Conservation (phyloP, 257 asterid species). For the Solanum boliviense region DNA sequence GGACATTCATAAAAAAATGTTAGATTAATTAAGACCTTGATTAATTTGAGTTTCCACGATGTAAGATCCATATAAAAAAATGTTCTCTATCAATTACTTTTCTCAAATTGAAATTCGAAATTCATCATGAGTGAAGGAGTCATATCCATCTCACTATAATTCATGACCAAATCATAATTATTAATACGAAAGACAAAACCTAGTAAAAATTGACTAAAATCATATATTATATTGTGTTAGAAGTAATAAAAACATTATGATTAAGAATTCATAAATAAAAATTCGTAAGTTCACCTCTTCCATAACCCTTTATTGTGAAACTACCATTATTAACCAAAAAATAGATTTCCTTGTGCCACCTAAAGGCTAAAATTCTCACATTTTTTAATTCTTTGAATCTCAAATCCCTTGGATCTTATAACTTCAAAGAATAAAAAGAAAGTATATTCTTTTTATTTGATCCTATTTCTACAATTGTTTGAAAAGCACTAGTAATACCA, state of each 20-base stretch:
- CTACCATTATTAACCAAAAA: not conserved
- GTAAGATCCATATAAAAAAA: not conserved
- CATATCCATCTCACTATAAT: not conserved
- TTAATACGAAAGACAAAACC: not conserved
- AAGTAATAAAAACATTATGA: not conserved
- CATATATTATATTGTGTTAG: not conserved
- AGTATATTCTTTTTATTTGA: not conserved
- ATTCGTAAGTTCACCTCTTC: not conserved
- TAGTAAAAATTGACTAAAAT: not conserved
- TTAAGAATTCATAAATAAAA: not conserved
- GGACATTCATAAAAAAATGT: too few relatives aligned
- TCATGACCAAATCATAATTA: accelerated
- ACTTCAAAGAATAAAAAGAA: not conserved
- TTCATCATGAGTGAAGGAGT: accelerated
- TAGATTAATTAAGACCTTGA: not conserved
- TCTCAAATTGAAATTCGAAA: not conserved
- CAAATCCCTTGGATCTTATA: not conserved
- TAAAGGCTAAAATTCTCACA: not conserved
- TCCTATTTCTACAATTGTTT: not conserved
- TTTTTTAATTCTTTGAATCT: not conserved
- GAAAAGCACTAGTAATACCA: not conserved
- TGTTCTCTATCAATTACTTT: not conserved
- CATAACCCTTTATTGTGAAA: too few relatives aligned
- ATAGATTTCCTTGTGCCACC: not conserved
- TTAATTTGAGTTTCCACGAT: not conserved